Percentiles rank a stretch among this genome's conserved stretches.
Conservation (phyloP, 2,329 filamentous ascomycete genomes). For the Pseudogymnoascus sp. region DNA sequence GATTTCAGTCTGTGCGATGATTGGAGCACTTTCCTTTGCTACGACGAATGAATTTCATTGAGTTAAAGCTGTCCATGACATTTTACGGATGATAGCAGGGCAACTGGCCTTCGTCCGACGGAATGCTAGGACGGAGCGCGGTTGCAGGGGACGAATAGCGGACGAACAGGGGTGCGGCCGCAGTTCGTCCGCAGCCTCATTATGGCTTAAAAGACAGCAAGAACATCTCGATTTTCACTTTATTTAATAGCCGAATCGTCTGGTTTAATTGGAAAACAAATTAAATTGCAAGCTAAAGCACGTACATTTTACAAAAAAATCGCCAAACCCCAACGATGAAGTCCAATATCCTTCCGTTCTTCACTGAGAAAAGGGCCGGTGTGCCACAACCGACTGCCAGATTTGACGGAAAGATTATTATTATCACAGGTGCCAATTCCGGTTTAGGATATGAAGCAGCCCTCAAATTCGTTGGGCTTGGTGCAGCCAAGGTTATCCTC, state of each 20-base stretch:
- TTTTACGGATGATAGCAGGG: not conserved
- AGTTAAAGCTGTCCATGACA: not conserved
- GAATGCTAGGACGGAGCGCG: not conserved
- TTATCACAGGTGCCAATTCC: constrained; percentile 38
- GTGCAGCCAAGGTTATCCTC: constrained; percentile 33
- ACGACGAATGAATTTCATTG: not conserved
- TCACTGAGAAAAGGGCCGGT: not conserved
- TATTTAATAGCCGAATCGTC: not conserved
- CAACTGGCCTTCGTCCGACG: not conserved
- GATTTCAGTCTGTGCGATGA: constrained; percentile 2
- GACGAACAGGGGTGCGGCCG: not conserved
- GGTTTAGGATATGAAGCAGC: constrained; percentile 36
- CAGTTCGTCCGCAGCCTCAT: not conserved
- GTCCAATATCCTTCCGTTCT: not conserved
- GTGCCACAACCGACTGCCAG: constrained; percentile 11
- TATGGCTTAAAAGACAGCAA: not conserved
- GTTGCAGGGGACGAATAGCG: not conserved
- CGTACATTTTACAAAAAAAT: not conserved
- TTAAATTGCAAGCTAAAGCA: not conserved
- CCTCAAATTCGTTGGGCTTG: constrained; percentile 31
- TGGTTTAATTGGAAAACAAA: not conserved
- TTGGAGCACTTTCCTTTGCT: constrained; percentile 1
- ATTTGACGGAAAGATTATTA: constrained; percentile 17
- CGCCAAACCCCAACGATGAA: not conserved
- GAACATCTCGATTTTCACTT: not conserved